Evolutionary conservation across 1,284 basidiomycete species (phyloP).

Genomic region (Papiliotrema terrestris): DNA sequence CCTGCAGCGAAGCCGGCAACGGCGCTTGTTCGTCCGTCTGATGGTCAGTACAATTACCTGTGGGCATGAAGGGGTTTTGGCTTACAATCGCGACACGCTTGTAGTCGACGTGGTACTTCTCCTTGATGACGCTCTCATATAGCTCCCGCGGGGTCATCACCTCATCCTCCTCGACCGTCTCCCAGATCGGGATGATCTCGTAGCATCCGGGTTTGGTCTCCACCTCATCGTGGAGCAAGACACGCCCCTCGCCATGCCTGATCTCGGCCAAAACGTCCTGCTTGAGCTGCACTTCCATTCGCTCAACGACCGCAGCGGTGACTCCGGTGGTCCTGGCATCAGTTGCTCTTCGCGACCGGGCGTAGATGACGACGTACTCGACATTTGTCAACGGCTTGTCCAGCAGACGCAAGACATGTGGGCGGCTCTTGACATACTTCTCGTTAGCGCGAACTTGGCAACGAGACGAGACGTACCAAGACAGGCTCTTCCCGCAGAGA

Average conservation of each 20-base stretch:
- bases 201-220: constrained; percentile 89
- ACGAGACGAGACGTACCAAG: constrained; percentile 48
- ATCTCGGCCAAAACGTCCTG: constrained; percentile 83
- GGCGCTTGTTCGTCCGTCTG: constrained; percentile 96
- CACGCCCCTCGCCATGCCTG: constrained; percentile 66
- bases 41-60: constrained; percentile 2
- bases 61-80: too few species aligned
- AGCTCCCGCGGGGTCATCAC: constrained; percentile 83
- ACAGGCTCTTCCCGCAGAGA: constrained; percentile 95
- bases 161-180: constrained; percentile 74
- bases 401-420: constrained; percentile 88
- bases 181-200: constrained; percentile 81
- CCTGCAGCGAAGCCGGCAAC: constrained; percentile 74
- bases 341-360: constrained; percentile 16
- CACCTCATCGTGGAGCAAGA: constrained; percentile 92
- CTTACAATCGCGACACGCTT: constrained; percentile 78
- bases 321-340: constrained; percentile 82
- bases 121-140: constrained; percentile 51
- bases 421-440: constrained; percentile 54
- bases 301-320: constrained; percentile 84
- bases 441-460: background rate
- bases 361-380: constrained; percentile 58
- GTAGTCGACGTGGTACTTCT: constrained; percentile 85
- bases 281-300: constrained; percentile 89
- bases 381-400: constrained; percentile 88